These are phyloP conservation scores for Cyclotella distinguenda DNA, from an alignment of 108 stramenopile species.

Conservation along the genomic window DNA sequence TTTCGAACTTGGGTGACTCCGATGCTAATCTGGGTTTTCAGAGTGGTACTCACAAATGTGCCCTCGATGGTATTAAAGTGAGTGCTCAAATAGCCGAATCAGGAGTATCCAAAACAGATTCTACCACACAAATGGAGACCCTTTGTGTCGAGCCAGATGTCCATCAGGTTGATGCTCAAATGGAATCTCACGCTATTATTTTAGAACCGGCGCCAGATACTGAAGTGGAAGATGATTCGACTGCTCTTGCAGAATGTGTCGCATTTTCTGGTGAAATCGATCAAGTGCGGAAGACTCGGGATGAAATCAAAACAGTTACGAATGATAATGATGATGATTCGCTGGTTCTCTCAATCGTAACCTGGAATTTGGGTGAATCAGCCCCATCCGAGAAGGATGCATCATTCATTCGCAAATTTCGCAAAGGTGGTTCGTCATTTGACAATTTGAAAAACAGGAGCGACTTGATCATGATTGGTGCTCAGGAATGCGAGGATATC, in stretches of 20 bases:
- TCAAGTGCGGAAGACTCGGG: background rate
- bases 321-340: background rate
- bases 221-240: background rate
- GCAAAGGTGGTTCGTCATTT: slow-evolving; percentile 22
- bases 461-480: slow-evolving; percentile 80
- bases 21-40: too few relatives aligned
- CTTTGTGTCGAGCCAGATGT: background rate
- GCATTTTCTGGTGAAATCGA: background rate
- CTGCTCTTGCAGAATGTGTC: background rate
- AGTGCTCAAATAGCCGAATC: too few relatives aligned
- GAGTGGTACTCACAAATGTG: too few relatives aligned
- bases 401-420: slow-evolving; percentile 69
- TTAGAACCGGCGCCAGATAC: too few relatives aligned
- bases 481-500: slow-evolving; percentile 89
- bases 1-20: too few relatives aligned
- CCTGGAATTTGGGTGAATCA: slow-evolving; percentile 86
- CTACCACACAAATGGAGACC: background rate
- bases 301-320: background rate
- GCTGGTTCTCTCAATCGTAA: slow-evolving; percentile 70
- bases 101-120: background rate
- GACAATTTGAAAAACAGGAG: slow-evolving; percentile 40
- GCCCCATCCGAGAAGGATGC: slow-evolving; percentile 80
- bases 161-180: background rate
- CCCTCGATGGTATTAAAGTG: too few relatives aligned
- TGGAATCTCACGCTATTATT: background rate